These are phyloP conservation scores for Tolypocladium amazonense DNA, from an alignment of 2,329 filamentous ascomycete species.

Conservation along the genomic window DNA sequence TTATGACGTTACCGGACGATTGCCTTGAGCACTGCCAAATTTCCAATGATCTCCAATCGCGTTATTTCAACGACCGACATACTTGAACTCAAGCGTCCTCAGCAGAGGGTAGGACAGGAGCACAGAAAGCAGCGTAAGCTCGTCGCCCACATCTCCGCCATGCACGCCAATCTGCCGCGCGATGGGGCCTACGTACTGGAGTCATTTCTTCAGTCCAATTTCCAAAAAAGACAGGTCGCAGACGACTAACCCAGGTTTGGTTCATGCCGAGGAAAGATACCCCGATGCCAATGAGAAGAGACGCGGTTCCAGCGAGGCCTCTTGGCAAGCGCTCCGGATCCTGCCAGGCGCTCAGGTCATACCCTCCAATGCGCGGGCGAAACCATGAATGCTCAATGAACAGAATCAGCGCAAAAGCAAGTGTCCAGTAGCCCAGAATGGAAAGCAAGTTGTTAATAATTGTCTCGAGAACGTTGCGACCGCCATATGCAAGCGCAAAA, in stretches of 20 bases:
- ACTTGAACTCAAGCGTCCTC: slow-evolving; percentile 1
- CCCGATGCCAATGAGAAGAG: not conserved
- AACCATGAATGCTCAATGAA: not conserved
- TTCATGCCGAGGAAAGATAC: slow-evolving; percentile 9
- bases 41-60: not conserved
- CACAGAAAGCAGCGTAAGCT: not conserved
- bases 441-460: too few relatives aligned
- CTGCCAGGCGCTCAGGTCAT: not conserved
- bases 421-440: slow-evolving; percentile 4
- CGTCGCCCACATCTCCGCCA: slow-evolving; percentile 5
- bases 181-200: not conserved
- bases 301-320: not conserved
- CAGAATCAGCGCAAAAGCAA: not conserved
- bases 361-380: not conserved
- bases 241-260: slow-evolving; percentile 8
- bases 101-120: slow-evolving; percentile 3
- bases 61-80: not conserved
- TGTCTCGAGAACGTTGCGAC: too few relatives aligned
- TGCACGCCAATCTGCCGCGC: slow-evolving; percentile 3
- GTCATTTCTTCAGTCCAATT: not conserved
- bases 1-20: too few relatives aligned
- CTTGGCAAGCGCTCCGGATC: not conserved
- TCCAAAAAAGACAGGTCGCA: not conserved
- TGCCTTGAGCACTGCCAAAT: not conserved
- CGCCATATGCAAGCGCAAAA: too few relatives aligned